A percentile compares a stretch with the other conserved stretches of the same genome.
These are phyloP conservation scores for Sporopachydermia quercuum DNA, from an alignment of 805 yeast genomes.

Conservation along the genomic window DNA sequence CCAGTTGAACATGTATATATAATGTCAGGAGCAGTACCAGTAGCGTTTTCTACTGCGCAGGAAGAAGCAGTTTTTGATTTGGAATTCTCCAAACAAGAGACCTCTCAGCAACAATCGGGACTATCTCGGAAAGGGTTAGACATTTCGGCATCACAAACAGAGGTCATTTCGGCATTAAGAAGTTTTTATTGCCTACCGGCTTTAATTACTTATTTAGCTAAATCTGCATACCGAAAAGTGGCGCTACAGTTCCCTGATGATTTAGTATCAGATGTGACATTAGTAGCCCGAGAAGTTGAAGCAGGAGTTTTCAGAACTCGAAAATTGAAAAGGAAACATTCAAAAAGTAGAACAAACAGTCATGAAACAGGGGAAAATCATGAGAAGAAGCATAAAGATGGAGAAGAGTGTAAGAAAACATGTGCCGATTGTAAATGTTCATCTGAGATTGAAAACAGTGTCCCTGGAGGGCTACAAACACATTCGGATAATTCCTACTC, in stretches of 20 bases:
- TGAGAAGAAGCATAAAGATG: slow-evolving; percentile 5
- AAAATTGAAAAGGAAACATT: slow-evolving; percentile 10
- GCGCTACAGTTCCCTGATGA: slow-evolving; percentile 88
- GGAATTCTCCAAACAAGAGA: slow-evolving; percentile 22
- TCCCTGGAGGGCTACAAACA: neutral
- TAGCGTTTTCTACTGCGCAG: slow-evolving; percentile 61
- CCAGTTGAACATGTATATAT: too few relatives aligned
- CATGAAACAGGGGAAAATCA: slow-evolving; percentile 2
- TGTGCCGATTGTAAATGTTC: slow-evolving; percentile 15
- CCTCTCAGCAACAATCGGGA: slow-evolving; percentile 13
- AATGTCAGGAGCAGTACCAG: slow-evolving; percentile 29
- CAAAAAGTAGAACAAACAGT: slow-evolving; percentile 2
- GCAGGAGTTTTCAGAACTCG: slow-evolving; percentile 5
- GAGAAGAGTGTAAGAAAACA: slow-evolving; percentile 10
- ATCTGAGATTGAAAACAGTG: slow-evolving; percentile 4
- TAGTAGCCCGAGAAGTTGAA: slow-evolving; percentile 33
- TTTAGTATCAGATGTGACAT: slow-evolving; percentile 63
- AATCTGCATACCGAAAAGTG: slow-evolving; percentile 30
- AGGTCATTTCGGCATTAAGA: slow-evolving; percentile 22
- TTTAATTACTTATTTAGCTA: slow-evolving; percentile 25
- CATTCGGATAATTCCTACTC: slow-evolving; percentile 8
- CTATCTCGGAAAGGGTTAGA: slow-evolving; percentile 17
- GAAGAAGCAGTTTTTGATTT: slow-evolving; percentile 41
- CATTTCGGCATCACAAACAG: slow-evolving; percentile 5
- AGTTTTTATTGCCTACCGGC: slow-evolving; percentile 42